Evolutionary conservation across 163 green algal species (phyloP).

Genomic region (Scenedesmus sp.): DNA sequence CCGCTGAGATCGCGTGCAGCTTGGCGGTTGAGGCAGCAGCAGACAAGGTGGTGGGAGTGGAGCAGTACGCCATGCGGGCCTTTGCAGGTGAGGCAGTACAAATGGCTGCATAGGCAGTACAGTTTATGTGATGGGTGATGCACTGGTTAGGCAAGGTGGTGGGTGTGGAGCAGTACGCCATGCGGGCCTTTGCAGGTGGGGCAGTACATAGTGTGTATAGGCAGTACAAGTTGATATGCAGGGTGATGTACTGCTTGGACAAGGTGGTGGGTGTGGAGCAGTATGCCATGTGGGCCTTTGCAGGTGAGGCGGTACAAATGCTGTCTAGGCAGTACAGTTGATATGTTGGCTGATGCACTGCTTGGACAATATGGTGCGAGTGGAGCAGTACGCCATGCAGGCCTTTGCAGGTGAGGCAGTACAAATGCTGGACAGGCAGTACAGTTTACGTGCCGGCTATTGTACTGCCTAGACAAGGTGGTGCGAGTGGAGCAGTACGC

Average conservation of each 20-base stretch:
- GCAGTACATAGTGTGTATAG: too few species aligned
- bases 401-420: constrained; percentile 74
- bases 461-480: constrained; percentile 81
- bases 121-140: too few species aligned
- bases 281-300: constrained; percentile 97
- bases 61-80: constrained; percentile 98
- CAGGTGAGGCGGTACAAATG: too few species aligned
- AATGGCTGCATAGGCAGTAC: constrained; percentile 67
- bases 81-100: constrained; percentile 76
- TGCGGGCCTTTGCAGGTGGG: constrained; percentile 91
- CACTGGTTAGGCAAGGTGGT: too few species aligned
- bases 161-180: constrained; percentile 97
- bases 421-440: too few species aligned
- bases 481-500: constrained; percentile 94
- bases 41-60: constrained; percentile 81
- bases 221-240: too few species aligned
- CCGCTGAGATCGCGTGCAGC: constrained; percentile 93
- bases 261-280: constrained; percentile 86
- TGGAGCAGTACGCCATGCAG: constrained; percentile 97
- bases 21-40: constrained; percentile 94
- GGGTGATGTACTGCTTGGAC: too few species aligned
- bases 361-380: too few species aligned
- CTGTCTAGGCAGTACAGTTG: too few species aligned
- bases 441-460: too few species aligned
- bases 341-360: too few species aligned